Evolutionary conservation across 805 yeast genomes (phyloP).

Genomic region (Cyberlindnera meyerae): DNA sequence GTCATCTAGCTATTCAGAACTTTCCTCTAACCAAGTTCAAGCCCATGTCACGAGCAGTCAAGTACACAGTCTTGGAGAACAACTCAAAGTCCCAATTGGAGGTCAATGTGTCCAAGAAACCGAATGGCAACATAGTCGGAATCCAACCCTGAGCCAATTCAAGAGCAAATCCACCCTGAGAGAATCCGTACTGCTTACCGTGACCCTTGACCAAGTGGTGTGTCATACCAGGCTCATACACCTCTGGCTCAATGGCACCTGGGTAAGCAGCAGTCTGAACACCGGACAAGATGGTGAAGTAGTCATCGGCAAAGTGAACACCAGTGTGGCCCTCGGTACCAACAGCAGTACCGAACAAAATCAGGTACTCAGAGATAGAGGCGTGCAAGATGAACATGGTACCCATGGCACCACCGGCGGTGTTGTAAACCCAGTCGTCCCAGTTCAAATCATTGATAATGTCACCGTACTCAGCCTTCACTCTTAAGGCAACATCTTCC

Average conservation of each 20-base stretch:
- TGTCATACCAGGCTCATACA: constrained; percentile 82
- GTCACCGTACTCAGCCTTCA: constrained; percentile 67
- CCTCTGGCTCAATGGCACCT: constrained; percentile 55
- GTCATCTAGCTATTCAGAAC: constrained; percentile 29
- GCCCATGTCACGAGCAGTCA: constrained; percentile 77
- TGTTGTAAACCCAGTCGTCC: constrained; percentile 93
- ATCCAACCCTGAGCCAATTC: constrained; percentile 99
- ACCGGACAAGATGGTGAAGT: constrained; percentile 85
- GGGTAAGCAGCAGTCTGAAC: constrained; percentile 70
- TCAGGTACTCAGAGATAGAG: constrained; percentile 86
- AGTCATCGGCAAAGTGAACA: constrained; percentile 94
- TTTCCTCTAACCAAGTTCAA: constrained; percentile 66
- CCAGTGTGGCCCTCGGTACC: constrained; percentile 98
- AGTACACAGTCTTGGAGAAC: constrained; percentile 59
- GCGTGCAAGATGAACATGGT: constrained; percentile 94
- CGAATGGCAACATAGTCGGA: constrained; percentile 97
- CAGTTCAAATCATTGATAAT: constrained; percentile 64
- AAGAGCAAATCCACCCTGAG: constrained; percentile 75
- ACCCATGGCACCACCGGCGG: constrained; percentile 99
- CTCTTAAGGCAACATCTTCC: constrained; percentile 50
- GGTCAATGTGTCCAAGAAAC: constrained; percentile 71
- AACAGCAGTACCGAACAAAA: constrained; percentile 86
- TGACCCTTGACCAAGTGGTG: constrained; percentile 73
- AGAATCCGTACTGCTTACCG: constrained; percentile 84
- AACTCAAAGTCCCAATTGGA: constrained; percentile 79